Evolutionary conservation across 192 early-diverging fungal species (phyloP).

Genomic region (Chytriomyces sp.): DNA sequence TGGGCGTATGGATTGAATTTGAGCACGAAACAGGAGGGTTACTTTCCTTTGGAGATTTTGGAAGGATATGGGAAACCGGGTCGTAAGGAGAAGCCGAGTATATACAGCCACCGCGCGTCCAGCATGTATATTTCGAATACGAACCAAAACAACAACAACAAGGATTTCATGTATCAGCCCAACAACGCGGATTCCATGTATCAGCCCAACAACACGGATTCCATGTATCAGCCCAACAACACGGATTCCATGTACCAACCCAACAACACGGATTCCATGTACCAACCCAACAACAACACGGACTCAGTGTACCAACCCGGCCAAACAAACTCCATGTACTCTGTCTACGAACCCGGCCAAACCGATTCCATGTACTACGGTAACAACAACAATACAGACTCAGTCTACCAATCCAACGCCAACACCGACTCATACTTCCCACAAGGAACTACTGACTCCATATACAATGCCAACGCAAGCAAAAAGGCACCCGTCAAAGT

Average conservation of each 20-base stretch:
- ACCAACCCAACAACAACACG: no score
- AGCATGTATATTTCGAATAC: not conserved
- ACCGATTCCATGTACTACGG: not conserved
- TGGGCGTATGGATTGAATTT: conserved; percentile 58
- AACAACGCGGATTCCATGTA: no score
- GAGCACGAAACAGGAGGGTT: conserved; percentile 51
- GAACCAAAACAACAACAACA: no score
- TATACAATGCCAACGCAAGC: not conserved
- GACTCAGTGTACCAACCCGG: no score
- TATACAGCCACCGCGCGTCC: conserved; percentile 17
- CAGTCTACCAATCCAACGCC: not conserved
- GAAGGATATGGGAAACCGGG: not conserved
- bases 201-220: no score
- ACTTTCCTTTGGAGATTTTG: conserved; percentile 51
- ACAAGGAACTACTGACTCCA: not conserved
- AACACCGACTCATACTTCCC: no score
- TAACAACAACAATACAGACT: not conserved
- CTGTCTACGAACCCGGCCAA: not conserved
- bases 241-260: no score
- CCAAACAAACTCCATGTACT: not conserved
- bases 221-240: no score
- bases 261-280: no score
- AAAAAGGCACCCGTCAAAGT: not conserved
- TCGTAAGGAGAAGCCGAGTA: not conserved
- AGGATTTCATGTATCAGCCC: no score